Evolutionary conservation across 768 basidiomycete genomes (phyloP).

Genomic region (Xerocomus spinulosus): DNA sequence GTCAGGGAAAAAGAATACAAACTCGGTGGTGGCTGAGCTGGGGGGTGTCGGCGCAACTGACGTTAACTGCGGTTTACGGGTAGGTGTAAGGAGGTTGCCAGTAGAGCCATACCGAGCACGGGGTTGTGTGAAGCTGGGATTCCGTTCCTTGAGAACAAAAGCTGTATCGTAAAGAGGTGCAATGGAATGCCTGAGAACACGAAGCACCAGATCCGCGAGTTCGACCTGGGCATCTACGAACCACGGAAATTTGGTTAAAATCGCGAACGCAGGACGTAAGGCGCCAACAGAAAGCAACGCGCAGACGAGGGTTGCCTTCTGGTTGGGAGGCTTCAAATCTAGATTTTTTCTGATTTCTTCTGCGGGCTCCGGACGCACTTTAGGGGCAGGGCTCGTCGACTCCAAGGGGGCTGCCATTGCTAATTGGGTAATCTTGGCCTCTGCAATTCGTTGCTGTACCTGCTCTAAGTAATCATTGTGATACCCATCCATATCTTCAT

Average conservation of each 20-base stretch:
- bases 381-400: slow-evolving; percentile 39
- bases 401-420: slow-evolving; percentile 84
- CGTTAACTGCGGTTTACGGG: slow-evolving; percentile 66
- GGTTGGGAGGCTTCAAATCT: slow-evolving; percentile 53
- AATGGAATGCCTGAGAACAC: slow-evolving; percentile 66
- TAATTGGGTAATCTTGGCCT: slow-evolving; percentile 68
- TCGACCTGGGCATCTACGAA: slow-evolving; percentile 76
- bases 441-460: slow-evolving; percentile 60
- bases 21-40: slow-evolving; percentile 66
- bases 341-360: slow-evolving; percentile 33
- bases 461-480: slow-evolving; percentile 61
- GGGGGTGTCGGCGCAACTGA: slow-evolving; percentile 78
- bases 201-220: slow-evolving; percentile 82
- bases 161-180: slow-evolving; percentile 55
- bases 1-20: slow-evolving; percentile 86
- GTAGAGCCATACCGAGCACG: slow-evolving; percentile 59
- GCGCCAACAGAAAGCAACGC: slow-evolving; percentile 88
- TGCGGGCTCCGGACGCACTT: slow-evolving; percentile 37
- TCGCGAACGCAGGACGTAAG: slow-evolving; percentile 66
- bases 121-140: slow-evolving; percentile 57
- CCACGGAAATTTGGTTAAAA: slow-evolving; percentile 83
- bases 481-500: slow-evolving; percentile 68
- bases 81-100: slow-evolving; percentile 47
- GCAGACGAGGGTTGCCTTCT: slow-evolving; percentile 72
- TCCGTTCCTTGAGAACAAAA: slow-evolving; percentile 54